phyloP scores from a whole-genome alignment of 108 stramenopile genomes.

The Phaeodactylum tricornutum region DNA sequence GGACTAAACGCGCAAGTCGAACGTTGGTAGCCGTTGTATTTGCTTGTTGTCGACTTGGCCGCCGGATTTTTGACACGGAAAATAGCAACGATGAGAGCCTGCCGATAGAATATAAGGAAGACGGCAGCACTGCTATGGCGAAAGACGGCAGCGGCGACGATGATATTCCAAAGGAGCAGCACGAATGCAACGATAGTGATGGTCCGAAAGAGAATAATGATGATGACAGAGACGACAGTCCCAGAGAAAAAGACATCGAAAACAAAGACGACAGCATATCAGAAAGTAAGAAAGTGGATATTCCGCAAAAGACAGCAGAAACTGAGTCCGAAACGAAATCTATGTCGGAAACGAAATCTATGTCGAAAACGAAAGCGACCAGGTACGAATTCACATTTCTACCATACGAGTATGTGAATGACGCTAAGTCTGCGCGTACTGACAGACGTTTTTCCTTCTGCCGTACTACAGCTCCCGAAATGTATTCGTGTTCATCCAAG shows the following conservation, averaged over 20 bases:
- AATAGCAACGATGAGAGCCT: not conserved
- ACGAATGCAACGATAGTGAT: no score
- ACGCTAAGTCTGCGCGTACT: no score
- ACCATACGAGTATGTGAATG: no score
- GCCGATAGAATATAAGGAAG: not conserved
- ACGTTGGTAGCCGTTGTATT: conserved; percentile 83
- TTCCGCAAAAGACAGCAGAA: no score
- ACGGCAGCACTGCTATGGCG: not conserved
- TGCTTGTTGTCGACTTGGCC: conserved; percentile 60
- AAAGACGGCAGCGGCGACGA: conserved; percentile 3
- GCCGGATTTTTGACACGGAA: conserved; percentile 44
- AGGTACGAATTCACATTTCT: no score
- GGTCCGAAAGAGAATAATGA: conserved; percentile 3
- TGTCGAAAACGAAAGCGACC: conserved; percentile 3
- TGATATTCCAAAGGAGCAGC: conserved; percentile 6
- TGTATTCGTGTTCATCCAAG: conserved; percentile 91
- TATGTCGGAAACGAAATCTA: no score
- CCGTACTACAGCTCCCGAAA: conserved; percentile 59
- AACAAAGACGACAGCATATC: no score
- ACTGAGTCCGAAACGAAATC: no score
- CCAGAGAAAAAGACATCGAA: not conserved
- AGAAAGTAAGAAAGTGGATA: no score
- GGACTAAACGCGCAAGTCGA: conserved; percentile 40
- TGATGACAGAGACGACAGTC: conserved; percentile 1
- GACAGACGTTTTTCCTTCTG: conserved; percentile 2